Evolutionary conservation across 1,139 yeast genomes (phyloP).

Genomic region (Kodamaea plutei): DNA sequence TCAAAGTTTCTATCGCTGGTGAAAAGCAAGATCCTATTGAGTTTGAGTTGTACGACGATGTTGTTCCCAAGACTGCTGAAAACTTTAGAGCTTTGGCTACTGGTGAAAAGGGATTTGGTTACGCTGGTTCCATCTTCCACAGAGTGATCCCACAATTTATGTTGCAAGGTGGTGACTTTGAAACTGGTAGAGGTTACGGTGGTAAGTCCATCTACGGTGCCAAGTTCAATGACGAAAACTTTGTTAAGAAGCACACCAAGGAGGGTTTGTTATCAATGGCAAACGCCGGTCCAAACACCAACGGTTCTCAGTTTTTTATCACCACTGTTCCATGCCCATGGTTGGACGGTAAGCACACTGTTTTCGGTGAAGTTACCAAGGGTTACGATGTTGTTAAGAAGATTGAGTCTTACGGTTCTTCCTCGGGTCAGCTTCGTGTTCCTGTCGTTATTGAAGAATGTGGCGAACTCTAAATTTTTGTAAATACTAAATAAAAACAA

Average conservation of each 20-base stretch:
- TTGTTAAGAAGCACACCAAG: conserved; percentile 29
- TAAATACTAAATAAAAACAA: no score
- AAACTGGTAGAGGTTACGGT: conserved; percentile 39
- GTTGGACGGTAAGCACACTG: conserved; percentile 43
- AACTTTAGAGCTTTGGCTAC: conserved; percentile 97
- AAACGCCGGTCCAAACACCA: conserved; percentile 42
- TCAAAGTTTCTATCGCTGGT: conserved; percentile 35
- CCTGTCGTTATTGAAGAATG: conserved; percentile 36
- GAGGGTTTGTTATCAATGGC: conserved; percentile 42
- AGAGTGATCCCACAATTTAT: conserved; percentile 40
- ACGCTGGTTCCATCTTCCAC: conserved; percentile 66
- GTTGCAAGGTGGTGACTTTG: conserved; percentile 45
- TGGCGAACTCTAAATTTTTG: conserved; percentile 23
- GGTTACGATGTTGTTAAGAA: conserved; percentile 37
- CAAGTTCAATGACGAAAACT: conserved; percentile 38
- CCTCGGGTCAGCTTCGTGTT: conserved; percentile 25
- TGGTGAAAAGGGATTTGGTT: conserved; percentile 97
- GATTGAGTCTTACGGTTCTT: conserved; percentile 33
- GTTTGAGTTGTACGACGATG: conserved; percentile 72
- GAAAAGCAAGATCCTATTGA: conserved; percentile 28
- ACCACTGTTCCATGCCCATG: conserved; percentile 43
- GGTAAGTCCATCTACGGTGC: conserved; percentile 39
- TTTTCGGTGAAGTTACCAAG: conserved; percentile 40
- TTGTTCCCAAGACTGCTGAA: conserved; percentile 96
- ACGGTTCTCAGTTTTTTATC: conserved; percentile 41